Percentiles rank a stretch among this genome's conserved stretches.
Evolutionary conservation across 768 basidiomycete species (phyloP).

Genomic region (Xerocomus brunneocitrinus): DNA sequence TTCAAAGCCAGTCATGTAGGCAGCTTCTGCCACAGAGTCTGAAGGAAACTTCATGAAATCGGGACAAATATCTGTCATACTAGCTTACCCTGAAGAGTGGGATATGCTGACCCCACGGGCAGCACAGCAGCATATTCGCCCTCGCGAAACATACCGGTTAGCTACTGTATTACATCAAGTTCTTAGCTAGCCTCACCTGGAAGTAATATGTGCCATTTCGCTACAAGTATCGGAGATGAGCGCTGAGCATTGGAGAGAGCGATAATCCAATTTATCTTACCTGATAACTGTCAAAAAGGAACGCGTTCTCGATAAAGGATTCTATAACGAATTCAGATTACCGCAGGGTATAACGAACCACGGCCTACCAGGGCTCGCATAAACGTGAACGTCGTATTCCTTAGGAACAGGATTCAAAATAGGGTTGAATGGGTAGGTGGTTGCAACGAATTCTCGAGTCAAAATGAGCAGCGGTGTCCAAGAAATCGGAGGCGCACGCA

Average conservation of each 20-base stretch:
- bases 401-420: conserved; percentile 45
- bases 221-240: conserved; percentile 24
- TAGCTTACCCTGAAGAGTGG: conserved; percentile 45
- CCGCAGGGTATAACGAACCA: no score
- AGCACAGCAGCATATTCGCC: conserved; percentile 56
- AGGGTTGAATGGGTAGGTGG: conserved; percentile 40
- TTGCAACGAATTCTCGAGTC: conserved; percentile 51
- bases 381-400: conserved; percentile 54
- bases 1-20: conserved; percentile 65
- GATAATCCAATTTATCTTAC: conserved; percentile 12
- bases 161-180: no score
- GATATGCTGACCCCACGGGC: conserved; percentile 44
- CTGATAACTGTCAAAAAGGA: conserved; percentile 44
- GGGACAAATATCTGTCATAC: background rate
- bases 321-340: conserved; percentile 9
- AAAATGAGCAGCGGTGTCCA: conserved; percentile 7
- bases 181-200: conserved; percentile 9
- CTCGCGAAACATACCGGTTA: conserved; percentile 2
- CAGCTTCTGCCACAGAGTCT: conserved; percentile 54
- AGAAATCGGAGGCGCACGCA: conserved; percentile 24
- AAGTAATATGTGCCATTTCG: conserved; percentile 58
- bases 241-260: background rate
- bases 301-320: conserved; percentile 43
- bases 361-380: conserved; percentile 39
- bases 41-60: background rate